Percentiles rank a stretch among this genome's conserved stretches.
phyloP scores from a whole-genome alignment of 768 basidiomycete species.

The Butyriboletus loyo region DNA sequence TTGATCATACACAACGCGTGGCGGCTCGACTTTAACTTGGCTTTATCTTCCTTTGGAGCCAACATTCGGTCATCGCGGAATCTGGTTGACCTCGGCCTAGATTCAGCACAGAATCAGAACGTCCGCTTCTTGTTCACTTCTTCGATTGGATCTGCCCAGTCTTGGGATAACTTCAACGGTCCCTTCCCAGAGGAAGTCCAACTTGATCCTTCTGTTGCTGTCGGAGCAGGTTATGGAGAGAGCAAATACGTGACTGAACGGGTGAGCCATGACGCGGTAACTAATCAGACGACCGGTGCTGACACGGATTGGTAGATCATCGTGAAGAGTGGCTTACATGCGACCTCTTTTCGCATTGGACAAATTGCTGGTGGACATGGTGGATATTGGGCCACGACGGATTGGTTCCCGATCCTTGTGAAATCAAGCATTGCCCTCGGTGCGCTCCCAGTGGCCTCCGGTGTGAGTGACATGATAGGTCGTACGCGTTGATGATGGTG shows the following conservation, averaged over 20 bases:
- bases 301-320: conserved; percentile 30
- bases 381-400: conserved; percentile 43
- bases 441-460: conserved; percentile 27
- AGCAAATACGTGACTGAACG: conserved; percentile 44
- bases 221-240: conserved; percentile 45
- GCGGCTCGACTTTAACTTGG: conserved; percentile 43
- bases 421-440: conserved; percentile 32
- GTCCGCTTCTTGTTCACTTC: conserved; percentile 41
- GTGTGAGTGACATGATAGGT: conserved; percentile 28
- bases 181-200: conserved; percentile 37
- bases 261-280: conserved; percentile 14
- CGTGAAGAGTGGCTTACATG: conserved; percentile 35
- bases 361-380: conserved; percentile 41
- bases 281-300: not conserved
- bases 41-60: conserved; percentile 42
- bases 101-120: conserved; percentile 23
- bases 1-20: conserved; percentile 44
- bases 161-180: conserved; percentile 28
- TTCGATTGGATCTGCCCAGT: conserved; percentile 35
- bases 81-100: conserved; percentile 30
- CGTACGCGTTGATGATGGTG: no score
- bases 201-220: conserved; percentile 31
- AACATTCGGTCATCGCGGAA: conserved; percentile 39
- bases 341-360: conserved; percentile 42
- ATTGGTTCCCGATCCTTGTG: conserved; percentile 47